Conservation (phyloP, 1,139 yeast species). For the Blastobotrys aristatus region DNA sequence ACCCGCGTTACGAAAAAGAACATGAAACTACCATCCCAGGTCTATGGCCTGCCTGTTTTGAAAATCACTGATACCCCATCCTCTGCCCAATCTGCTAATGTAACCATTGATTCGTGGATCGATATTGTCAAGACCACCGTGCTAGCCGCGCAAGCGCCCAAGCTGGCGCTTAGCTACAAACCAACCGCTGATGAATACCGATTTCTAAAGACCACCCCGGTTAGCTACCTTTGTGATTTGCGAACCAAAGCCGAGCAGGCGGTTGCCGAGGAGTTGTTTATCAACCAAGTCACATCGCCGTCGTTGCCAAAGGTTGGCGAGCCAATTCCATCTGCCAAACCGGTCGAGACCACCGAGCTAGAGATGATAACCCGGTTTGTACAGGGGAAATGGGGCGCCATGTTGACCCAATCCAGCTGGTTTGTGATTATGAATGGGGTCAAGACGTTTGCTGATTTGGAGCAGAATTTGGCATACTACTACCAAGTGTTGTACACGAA, state of each 20-base stretch:
- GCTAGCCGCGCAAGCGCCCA: conserved; percentile 1
- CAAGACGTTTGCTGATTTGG: conserved; percentile 1
- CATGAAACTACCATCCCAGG: not conserved
- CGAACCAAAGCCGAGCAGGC: not conserved
- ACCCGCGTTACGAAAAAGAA: not conserved
- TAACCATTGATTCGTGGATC: not conserved
- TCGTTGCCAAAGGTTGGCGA: conserved; percentile 5
- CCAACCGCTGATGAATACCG: not conserved
- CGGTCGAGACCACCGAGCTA: not conserved
- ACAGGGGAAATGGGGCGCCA: not conserved
- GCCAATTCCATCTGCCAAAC: not conserved
- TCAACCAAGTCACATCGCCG: not conserved
- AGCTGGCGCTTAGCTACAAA: conserved; percentile 9
- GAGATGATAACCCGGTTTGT: conserved; percentile 4
- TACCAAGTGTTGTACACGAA: conserved; percentile 5
- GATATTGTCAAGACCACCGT: not conserved
- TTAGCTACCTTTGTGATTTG: not conserved
- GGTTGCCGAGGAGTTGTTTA: conserved; percentile 4
- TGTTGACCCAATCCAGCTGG: conserved; percentile 4
- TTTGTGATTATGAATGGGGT: conserved; percentile 8
- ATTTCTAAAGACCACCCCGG: not conserved
- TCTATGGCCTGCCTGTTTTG: not conserved
- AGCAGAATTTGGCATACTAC: conserved; percentile 5
- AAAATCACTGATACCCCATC: not conserved
- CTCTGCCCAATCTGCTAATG: not conserved